These are phyloP conservation scores for Prunus yedoensis DNA, from an alignment of 331 rosid genomes.

Conservation along the genomic window DNA sequence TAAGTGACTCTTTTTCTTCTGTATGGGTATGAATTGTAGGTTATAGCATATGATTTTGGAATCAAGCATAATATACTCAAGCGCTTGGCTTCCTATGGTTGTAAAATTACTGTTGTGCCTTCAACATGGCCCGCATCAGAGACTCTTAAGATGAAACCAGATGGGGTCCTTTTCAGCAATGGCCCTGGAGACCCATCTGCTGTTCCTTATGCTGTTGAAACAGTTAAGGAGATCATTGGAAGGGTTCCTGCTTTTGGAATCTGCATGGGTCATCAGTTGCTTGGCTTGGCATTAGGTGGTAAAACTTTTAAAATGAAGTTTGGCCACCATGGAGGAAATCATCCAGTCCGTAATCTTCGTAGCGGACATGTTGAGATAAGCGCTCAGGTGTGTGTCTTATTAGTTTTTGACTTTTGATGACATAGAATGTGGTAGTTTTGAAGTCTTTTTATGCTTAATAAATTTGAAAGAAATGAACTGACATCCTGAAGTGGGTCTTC, in stretches of 20 bases:
- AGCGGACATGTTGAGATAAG: conserved; percentile 82
- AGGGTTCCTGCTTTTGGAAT: conserved; percentile 93
- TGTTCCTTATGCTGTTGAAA: conserved; percentile 89
- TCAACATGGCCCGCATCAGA: conserved; percentile 80
- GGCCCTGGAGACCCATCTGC: conserved; percentile 97
- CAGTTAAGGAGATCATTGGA: conserved; percentile 74
- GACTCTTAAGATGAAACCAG: conserved; percentile 69
- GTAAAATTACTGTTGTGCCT: conserved; percentile 85
- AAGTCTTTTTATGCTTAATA: not conserved
- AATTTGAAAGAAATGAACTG: not conserved
- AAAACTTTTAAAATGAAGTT: conserved; percentile 94
- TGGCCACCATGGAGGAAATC: conserved; percentile 99
- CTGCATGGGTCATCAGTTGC: conserved; percentile 98
- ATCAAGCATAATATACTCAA: conserved; percentile 85
- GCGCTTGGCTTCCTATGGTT: conserved; percentile 78
- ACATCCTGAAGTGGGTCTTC: not conserved
- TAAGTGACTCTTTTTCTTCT: not conserved
- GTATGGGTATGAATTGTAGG: conserved; percentile 37
- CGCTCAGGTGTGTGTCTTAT: conserved; percentile 63
- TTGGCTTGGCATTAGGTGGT: conserved; percentile 97
- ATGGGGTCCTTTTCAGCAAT: conserved; percentile 83
- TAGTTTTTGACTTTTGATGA: not conserved
- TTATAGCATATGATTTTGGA: conserved; percentile 90
- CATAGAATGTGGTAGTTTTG: not conserved
- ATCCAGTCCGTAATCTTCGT: conserved; percentile 80